These are phyloP conservation scores for Hippophae tibetana DNA, from an alignment of 306 rosid genomes.

Conservation along the genomic window DNA sequence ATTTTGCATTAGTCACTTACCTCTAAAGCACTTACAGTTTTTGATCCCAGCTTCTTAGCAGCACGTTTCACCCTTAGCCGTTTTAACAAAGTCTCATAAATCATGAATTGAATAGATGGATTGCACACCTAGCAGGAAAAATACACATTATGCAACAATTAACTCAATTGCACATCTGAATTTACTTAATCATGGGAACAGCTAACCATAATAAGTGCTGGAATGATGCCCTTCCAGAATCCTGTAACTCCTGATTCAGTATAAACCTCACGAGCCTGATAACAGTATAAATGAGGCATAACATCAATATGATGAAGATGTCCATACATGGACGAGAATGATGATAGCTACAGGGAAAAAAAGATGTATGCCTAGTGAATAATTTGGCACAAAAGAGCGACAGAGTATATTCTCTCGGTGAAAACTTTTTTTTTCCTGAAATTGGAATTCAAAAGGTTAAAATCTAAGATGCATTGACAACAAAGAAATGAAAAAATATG, in stretches of 20 bases:
- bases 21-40: slow-evolving; percentile 51
- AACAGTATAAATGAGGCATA: not conserved
- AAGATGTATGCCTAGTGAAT: too few relatives aligned
- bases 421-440: too few relatives aligned
- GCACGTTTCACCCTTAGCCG: slow-evolving; percentile 45
- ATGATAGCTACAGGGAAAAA: too few relatives aligned
- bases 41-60: slow-evolving; percentile 35
- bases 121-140: slow-evolving; percentile 56
- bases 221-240: slow-evolving; percentile 85
- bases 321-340: too few relatives aligned
- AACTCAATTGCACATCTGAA: too few relatives aligned
- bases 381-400: too few relatives aligned
- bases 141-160: slow-evolving; percentile 7
- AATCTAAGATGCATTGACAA: not conserved
- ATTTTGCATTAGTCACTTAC: slow-evolving; percentile 24
- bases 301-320: too few relatives aligned
- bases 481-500: not conserved
- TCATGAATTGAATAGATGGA: slow-evolving; percentile 82
- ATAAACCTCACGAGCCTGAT: slow-evolving; percentile 53
- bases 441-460: too few relatives aligned
- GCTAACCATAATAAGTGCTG: slow-evolving; percentile 75
- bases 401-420: too few relatives aligned
- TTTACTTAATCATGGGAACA: not conserved
- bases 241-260: slow-evolving; percentile 59
- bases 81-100: slow-evolving; percentile 61